Percentiles rank a stretch among this genome's conserved stretches.
phyloP scores from a whole-genome alignment of 495 filamentous ascomycete species.

The Trichoderma reesei region DNA sequence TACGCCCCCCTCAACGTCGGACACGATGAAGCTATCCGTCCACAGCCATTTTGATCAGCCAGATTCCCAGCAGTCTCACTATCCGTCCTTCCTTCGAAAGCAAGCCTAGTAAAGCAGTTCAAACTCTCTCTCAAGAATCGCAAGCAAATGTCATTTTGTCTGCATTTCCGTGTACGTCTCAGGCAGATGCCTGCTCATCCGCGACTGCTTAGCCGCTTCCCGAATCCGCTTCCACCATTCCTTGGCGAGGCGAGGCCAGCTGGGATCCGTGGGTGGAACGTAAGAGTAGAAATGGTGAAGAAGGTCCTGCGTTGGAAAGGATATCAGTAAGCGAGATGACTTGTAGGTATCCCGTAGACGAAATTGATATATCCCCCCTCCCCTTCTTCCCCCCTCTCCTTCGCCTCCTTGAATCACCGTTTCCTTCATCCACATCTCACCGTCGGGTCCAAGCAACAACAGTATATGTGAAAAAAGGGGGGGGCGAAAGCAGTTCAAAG shows the following conservation, averaged over 20 bases:
- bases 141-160: constrained; percentile 21
- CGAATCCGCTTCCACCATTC: constrained; percentile 12
- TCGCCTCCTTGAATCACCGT: not conserved
- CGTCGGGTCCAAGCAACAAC: not conserved
- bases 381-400: not conserved
- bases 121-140: not conserved
- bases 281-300: constrained; percentile 6
- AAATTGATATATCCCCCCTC: no score
- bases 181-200: constrained; percentile 12
- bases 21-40: not conserved
- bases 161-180: constrained; percentile 26
- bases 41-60: no score
- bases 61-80: not conserved
- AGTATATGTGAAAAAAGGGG: not conserved
- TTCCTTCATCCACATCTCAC: not conserved
- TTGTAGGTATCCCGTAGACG: no score
- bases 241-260: not conserved
- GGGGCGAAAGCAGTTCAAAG: no score
- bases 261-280: not conserved
- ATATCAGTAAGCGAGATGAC: constrained; percentile 7
- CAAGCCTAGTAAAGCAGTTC: not conserved
- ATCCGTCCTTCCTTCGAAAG: not conserved
- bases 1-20: not conserved
- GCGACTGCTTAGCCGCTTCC: constrained; percentile 10
- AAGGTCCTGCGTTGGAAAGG: constrained; percentile 7